Conservation (phyloP, 805 yeast genomes). For the Hanseniaspora osmophila region DNA sequence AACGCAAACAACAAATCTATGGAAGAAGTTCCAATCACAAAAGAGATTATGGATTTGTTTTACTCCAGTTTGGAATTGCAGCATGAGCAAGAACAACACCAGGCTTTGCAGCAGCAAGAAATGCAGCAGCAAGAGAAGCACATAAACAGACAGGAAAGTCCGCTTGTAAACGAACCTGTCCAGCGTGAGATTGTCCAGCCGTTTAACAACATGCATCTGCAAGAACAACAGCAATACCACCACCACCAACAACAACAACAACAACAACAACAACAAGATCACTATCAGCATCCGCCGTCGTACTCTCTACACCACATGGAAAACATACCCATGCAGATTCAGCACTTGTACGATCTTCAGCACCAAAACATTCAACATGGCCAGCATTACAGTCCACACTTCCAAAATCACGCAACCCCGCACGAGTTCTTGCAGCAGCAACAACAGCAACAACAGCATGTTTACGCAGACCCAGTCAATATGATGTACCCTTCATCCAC, state of each 20-base stretch:
- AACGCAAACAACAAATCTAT: neutral
- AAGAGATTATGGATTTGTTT: neutral
- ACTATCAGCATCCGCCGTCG: neutral
- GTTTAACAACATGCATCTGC: neutral
- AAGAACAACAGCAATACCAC: neutral
- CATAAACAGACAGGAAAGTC: neutral
- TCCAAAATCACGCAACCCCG: neutral
- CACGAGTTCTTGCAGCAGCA: neutral
- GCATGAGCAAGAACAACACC: neutral
- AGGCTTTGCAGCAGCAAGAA: neutral
- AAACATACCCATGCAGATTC: neutral
- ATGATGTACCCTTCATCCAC: no score
- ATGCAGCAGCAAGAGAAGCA: neutral
- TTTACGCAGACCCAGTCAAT: no score
- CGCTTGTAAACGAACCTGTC: neutral
- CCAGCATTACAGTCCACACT: neutral
- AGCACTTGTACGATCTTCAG: neutral
- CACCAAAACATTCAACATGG: neutral
- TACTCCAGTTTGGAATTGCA: neutral
- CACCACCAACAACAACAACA: neutral
- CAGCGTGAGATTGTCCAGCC: no score
- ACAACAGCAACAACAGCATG: neutral
- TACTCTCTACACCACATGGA: neutral
- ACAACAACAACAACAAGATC: neutral
- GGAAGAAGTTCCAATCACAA: neutral